Percentiles rank a stretch among this genome's conserved stretches.
Conservation (phyloP, 805 yeast species). For the Saccharomyces kudriavzevii region DNA sequence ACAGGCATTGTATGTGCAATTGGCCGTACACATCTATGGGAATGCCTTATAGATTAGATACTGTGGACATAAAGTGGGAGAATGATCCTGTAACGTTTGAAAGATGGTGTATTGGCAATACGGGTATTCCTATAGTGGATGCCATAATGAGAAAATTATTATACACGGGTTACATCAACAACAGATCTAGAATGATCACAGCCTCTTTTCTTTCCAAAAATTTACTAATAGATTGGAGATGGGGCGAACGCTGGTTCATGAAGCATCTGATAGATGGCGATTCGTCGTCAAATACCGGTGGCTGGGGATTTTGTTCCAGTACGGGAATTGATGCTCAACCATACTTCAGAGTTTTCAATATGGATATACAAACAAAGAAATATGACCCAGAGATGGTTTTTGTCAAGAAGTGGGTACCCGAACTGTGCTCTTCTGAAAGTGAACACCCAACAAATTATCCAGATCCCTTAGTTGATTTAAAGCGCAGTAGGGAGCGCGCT, state of each 20-base stretch:
- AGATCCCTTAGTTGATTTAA: slow-evolving; percentile 38
- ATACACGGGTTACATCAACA: slow-evolving; percentile 46
- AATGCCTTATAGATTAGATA: slow-evolving; percentile 40
- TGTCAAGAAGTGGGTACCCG: slow-evolving; percentile 45
- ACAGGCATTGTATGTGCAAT: slow-evolving; percentile 39
- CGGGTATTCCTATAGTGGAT: slow-evolving; percentile 51
- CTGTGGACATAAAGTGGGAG: slow-evolving; percentile 37
- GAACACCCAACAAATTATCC: slow-evolving; percentile 34
- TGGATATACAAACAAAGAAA: slow-evolving; percentile 41
- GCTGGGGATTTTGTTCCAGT: slow-evolving; percentile 50
- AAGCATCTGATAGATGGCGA: slow-evolving; percentile 44
- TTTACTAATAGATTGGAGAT: slow-evolving; percentile 45
- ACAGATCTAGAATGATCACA: slow-evolving; percentile 46
- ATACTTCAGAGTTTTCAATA: slow-evolving; percentile 48
- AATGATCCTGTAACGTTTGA: slow-evolving; percentile 35
- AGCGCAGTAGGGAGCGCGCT: slow-evolving; percentile 35
- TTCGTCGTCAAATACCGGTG: slow-evolving; percentile 47
- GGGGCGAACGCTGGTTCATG: slow-evolving; percentile 46
- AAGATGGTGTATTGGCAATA: slow-evolving; percentile 45
- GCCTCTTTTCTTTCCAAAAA: slow-evolving; percentile 46
- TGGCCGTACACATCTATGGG: slow-evolving; percentile 48
- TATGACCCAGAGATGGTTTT: slow-evolving; percentile 42
- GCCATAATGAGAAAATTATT: slow-evolving; percentile 49
- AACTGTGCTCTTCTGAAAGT: slow-evolving; percentile 29
- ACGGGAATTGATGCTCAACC: slow-evolving; percentile 52